Conservation (phyloP, 2,329 filamentous ascomycete genomes). For the Talaromyces sp. region DNA sequence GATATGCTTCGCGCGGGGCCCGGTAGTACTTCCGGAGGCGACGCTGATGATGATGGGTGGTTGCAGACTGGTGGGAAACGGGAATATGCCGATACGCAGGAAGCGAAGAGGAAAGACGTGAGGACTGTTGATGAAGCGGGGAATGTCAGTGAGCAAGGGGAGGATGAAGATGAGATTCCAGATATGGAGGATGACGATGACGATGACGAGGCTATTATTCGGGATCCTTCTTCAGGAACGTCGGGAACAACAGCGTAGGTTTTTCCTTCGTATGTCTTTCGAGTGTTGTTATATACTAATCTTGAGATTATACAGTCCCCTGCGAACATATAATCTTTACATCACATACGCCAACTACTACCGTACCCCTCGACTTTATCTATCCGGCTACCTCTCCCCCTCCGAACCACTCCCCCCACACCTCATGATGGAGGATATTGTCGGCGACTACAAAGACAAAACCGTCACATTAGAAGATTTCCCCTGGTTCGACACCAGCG, state of each 20-base stretch:
- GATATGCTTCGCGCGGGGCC: constrained; percentile 60
- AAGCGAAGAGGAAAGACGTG: constrained; percentile 72
- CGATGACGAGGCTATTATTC: constrained; percentile 90
- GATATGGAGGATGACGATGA: constrained; percentile 98
- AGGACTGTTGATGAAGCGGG: constrained; percentile 84
- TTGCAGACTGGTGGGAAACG: constrained; percentile 73
- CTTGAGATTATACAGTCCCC: constrained; percentile 53
- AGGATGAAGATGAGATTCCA: constrained; percentile 73
- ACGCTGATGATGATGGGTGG: constrained; percentile 80
- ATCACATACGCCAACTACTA: constrained; percentile 98
- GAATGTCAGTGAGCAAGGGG: constrained; percentile 70
- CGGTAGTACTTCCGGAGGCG: constrained; percentile 34
- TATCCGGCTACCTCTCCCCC: constrained; percentile 74
- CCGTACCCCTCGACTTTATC: constrained; percentile 87
- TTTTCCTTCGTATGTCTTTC: neutral
- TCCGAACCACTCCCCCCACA: constrained; percentile 77
- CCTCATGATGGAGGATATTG: constrained; percentile 93
- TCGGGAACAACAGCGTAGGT: constrained; percentile 53
- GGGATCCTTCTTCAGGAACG: constrained; percentile 53
- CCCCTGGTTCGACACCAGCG: constrained; percentile 80
- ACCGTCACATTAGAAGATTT: constrained; percentile 98
- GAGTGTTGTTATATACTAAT: neutral
- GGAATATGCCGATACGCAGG: constrained; percentile 60
- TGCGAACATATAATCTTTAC: constrained; percentile 95
- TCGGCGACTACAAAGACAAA: constrained; percentile 96